A percentile compares a stretch with the other conserved stretches of the same genome.
Conservation (phyloP, 2,329 filamentous ascomycete genomes). For the Botrytis cinerea region DNA sequence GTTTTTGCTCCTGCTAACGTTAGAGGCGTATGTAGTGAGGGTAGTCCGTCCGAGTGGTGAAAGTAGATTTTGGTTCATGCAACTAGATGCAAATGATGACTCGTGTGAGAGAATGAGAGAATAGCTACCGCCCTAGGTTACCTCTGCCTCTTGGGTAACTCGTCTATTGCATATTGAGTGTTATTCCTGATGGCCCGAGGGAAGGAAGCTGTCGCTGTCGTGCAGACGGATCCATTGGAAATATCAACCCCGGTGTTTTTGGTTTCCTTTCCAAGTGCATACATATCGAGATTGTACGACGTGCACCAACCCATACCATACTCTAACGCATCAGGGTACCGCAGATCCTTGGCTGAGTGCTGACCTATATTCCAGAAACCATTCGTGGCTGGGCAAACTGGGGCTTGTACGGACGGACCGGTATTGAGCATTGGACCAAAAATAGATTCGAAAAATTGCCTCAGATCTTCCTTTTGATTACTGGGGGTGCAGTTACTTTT, state of each 20-base stretch:
- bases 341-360: not conserved
- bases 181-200: not conserved
- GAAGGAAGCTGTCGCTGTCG: not conserved
- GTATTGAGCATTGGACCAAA: not conserved
- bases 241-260: not conserved
- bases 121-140: too few species aligned
- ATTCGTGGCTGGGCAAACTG: constrained; percentile 15
- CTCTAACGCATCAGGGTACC: not conserved
- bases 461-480: not conserved
- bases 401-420: constrained; percentile 3
- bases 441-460: not conserved
- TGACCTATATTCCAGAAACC: not conserved
- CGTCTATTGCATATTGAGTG: not conserved
- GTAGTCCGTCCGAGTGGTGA: constrained; percentile 1
- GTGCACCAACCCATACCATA: not conserved
- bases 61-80: constrained; percentile 1
- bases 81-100: not conserved
- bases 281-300: not conserved
- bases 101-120: not conserved
- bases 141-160: not conserved
- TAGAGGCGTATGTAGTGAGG: not conserved
- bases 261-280: too few species aligned
- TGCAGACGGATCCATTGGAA: not conserved
- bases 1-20: not conserved
- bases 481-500: not conserved